phyloP scores from a whole-genome alignment of 2,329 filamentous ascomycete species.

The Westerdykella sp. region DNA sequence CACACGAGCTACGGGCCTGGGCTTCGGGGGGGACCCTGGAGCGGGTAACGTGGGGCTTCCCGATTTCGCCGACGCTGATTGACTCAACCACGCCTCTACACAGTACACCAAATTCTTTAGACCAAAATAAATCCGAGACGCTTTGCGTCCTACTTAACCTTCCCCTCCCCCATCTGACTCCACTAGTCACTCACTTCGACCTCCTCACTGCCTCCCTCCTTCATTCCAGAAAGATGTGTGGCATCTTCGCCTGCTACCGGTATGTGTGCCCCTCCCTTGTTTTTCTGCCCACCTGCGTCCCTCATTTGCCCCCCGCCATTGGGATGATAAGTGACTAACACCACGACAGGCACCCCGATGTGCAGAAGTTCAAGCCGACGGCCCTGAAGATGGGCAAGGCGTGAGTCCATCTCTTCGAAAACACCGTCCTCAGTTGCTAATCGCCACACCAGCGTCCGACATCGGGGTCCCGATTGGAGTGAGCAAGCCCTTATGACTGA shows the following conservation, averaged over 20 bases:
- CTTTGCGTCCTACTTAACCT: constrained; percentile 15
- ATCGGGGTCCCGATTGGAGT: constrained; percentile 99
- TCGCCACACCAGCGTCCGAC: constrained; percentile 64
- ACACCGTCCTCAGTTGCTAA: constrained; percentile 18
- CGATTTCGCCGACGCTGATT: constrained; percentile 18
- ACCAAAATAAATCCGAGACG: constrained; percentile 4
- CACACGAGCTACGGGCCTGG: neutral
- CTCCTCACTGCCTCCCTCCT: constrained; percentile 4
- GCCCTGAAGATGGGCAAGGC: constrained; percentile 90
- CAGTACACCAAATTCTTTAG: constrained; percentile 11
- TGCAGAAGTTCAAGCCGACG: constrained; percentile 92
- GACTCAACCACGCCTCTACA: constrained; percentile 13
- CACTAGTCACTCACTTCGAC: neutral
- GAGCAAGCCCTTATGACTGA: constrained; percentile 44
- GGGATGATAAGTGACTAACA: constrained; percentile 24
- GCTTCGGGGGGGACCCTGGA: neutral
- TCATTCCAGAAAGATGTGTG: constrained; percentile 64
- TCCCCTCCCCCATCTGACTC: constrained; percentile 1
- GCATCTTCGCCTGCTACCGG: constrained; percentile 93
- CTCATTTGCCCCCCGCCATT: constrained; percentile 16
- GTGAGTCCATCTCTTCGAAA: constrained; percentile 50
- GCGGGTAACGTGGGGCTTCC: constrained; percentile 7
- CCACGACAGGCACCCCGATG: constrained; percentile 68
- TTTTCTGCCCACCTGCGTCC: constrained; percentile 17
- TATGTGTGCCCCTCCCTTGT: constrained; percentile 37